These are phyloP conservation scores for Platanus orientalis DNA, from an alignment of 164 flowering plant species.

Conservation along the genomic window DNA sequence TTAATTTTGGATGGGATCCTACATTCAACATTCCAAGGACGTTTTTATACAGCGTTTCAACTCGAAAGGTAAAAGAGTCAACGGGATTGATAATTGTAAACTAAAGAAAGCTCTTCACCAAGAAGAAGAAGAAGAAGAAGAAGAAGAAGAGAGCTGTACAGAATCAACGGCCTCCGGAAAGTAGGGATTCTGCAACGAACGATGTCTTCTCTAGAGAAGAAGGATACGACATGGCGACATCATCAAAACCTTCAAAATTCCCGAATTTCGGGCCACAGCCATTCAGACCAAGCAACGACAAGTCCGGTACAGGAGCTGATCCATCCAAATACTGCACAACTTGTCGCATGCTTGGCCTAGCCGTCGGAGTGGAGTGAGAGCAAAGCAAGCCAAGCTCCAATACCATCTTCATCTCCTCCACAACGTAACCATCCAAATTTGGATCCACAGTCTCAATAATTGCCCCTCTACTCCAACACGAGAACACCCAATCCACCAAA, in stretches of 20 bases:
- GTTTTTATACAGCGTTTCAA: no score
- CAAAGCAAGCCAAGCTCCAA: conserved; percentile 12
- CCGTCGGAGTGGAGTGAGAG: conserved; percentile 1
- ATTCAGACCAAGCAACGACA: not conserved
- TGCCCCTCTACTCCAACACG: conserved; percentile 14
- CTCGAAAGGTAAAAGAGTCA: no score
- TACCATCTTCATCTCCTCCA: conserved; percentile 19
- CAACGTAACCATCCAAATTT: conserved; percentile 5
- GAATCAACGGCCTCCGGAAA: not conserved
- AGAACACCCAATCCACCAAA: conserved; percentile 31
- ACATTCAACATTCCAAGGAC: no score
- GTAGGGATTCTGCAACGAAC: not conserved
- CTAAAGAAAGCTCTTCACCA: no score
- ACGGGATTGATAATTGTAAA: no score
- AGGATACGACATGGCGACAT: not conserved
- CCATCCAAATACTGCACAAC: conserved; percentile 4
- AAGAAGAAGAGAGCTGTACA: no score
- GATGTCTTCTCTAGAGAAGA: not conserved
- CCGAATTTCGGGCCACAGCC: not conserved
- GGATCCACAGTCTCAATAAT: conserved; percentile 16
- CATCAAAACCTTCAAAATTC: not conserved
- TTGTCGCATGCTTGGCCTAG: conserved; percentile 11
- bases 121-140: no score
- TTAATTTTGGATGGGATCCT: no score
- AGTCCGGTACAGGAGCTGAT: not conserved